Evolutionary conservation across 139 green algal genomes (phyloP).

Genomic region (Picocystis salinarum): DNA sequence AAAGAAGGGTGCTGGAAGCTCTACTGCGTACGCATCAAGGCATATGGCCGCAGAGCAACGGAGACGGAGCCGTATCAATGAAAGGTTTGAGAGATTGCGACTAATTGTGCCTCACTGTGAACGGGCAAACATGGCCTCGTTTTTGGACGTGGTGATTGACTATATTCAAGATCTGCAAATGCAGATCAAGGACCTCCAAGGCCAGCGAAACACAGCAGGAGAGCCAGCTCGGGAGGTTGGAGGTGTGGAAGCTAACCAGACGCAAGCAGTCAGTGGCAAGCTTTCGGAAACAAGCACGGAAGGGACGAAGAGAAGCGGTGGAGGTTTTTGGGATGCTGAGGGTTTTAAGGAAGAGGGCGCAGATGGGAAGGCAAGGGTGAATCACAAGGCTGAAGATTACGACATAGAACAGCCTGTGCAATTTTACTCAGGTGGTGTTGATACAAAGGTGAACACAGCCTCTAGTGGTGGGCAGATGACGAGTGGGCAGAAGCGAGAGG

Average conservation of each 20-base stretch:
- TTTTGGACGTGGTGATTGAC: slow-evolving; percentile 2
- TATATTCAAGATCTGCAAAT: slow-evolving; percentile 1
- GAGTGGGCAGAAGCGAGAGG: too few species aligned
- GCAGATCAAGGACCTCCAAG: background rate
- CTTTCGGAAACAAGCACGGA: background rate
- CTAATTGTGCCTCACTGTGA: background rate
- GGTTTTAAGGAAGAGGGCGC: background rate
- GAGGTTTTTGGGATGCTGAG: slow-evolving; percentile 1
- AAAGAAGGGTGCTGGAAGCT: background rate
- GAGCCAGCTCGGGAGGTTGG: background rate
- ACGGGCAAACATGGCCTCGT: background rate
- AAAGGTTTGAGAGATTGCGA: background rate
- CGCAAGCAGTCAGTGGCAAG: background rate
- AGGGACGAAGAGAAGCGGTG: background rate
- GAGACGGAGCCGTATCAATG: slow-evolving; percentile 2
- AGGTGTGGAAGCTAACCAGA: background rate
- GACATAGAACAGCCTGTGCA: too few species aligned
- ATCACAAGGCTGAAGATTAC: too few species aligned
- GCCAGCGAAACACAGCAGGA: background rate
- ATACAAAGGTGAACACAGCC: too few species aligned
- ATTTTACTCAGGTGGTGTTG: too few species aligned
- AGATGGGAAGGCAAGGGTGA: background rate
- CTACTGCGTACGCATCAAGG: background rate
- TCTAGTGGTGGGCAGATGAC: too few species aligned
- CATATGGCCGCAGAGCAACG: slow-evolving; percentile 2